phyloP scores from a whole-genome alignment of 2,329 filamentous ascomycete species.

The Dactylellina sp. region DNA sequence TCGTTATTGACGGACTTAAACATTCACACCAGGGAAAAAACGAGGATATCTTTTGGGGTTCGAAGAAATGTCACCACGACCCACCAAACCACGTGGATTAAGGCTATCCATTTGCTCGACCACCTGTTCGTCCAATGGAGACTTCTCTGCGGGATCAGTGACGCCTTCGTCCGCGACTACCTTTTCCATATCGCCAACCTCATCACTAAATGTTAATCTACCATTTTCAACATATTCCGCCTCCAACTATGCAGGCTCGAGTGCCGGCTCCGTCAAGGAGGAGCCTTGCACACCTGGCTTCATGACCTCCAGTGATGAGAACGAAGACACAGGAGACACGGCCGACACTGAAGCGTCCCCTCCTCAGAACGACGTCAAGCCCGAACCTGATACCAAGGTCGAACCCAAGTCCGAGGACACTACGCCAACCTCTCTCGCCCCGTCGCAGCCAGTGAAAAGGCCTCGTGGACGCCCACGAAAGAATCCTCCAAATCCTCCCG shows the following conservation, averaged over 20 bases:
- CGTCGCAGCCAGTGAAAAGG: constrained; percentile 67
- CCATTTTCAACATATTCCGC: constrained; percentile 30
- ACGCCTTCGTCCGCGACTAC: constrained; percentile 53
- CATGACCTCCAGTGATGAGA: constrained; percentile 47
- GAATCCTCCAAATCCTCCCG: constrained; percentile 74
- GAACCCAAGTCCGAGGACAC: constrained; percentile 46
- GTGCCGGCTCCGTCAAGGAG: constrained; percentile 50
- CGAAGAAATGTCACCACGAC: constrained; percentile 48
- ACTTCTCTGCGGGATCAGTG: constrained; percentile 50
- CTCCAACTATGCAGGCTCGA: constrained; percentile 47
- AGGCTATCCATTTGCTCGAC: constrained; percentile 54
- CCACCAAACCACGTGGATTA: constrained; percentile 40
- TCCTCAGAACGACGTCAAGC: constrained; percentile 47
- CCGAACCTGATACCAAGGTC: constrained; percentile 24
- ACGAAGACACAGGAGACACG: constrained; percentile 38
- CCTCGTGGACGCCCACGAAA: constrained; percentile 85
- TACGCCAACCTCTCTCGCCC: constrained; percentile 27
- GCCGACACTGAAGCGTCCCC: constrained; percentile 53
- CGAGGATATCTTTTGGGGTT: constrained; percentile 39
- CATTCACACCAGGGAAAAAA: constrained; percentile 45
- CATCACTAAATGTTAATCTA: constrained; percentile 47
- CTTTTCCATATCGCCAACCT: constrained; percentile 53
- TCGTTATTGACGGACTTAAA: constrained; percentile 56
- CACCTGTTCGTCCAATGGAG: constrained; percentile 52
- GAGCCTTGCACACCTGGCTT: constrained; percentile 51